These are phyloP conservation scores for Coemansia sp. DNA, from an alignment of 192 early-diverging fungal species.

Conservation along the genomic window DNA sequence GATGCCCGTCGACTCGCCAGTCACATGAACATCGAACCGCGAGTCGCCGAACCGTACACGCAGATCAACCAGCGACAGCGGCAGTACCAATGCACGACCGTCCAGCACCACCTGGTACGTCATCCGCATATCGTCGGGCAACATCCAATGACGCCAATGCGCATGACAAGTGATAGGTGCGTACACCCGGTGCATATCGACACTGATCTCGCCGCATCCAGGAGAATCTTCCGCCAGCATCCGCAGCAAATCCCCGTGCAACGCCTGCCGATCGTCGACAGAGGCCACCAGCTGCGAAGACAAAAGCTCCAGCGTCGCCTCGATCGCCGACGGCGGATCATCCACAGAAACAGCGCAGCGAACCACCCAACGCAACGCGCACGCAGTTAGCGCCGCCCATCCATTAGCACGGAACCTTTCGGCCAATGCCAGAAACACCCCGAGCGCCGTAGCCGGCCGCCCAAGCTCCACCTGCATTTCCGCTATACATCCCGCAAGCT, in stretches of 20 bases:
- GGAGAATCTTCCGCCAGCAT: neutral
- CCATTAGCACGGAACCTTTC: constrained; percentile 28
- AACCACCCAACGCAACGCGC: constrained; percentile 28
- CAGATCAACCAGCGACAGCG: constrained; percentile 21
- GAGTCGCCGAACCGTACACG: constrained; percentile 26
- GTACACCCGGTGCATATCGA: constrained; percentile 44
- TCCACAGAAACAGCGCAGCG: constrained; percentile 6
- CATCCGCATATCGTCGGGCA: neutral
- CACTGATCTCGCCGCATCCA: neutral
- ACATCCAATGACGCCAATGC: constrained; percentile 43
- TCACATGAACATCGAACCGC: constrained; percentile 5
- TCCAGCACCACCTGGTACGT: constrained; percentile 36
- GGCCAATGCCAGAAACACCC: constrained; percentile 18
- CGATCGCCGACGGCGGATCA: neutral
- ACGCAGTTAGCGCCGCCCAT: constrained; percentile 26
- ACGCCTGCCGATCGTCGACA: constrained; percentile 2
- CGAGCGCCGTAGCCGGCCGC: constrained; percentile 6
- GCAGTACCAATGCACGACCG: constrained; percentile 10
- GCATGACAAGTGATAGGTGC: constrained; percentile 43
- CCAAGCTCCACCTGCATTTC: constrained; percentile 12
- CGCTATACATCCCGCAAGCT: constrained; percentile 23
- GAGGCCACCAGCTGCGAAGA: constrained; percentile 11
- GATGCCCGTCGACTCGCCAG: neutral
- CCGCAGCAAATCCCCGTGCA: neutral
- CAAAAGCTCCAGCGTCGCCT: constrained; percentile 32